Evolutionary conservation across 202 grass and related monocot species (phyloP).

Genomic region (Panicum hallii): DNA sequence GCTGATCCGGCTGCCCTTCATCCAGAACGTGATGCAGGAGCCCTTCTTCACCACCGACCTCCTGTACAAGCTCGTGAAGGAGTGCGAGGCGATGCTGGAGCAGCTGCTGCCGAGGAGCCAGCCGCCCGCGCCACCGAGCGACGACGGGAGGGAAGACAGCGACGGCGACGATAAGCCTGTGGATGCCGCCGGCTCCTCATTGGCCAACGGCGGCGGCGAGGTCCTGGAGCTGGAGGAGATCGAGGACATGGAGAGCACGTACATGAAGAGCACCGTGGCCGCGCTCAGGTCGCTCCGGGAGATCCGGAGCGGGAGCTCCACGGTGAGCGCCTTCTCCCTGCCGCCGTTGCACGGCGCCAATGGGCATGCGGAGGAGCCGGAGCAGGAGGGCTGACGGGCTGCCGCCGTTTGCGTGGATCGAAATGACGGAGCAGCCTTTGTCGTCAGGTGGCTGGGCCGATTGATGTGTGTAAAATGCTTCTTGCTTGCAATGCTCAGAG

Average conservation of each 20-base stretch:
- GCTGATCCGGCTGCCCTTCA: conserved; percentile 70
- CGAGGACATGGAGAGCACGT: conserved; percentile 69
- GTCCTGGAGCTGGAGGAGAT: conserved; percentile 61
- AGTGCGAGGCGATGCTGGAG: conserved; percentile 74
- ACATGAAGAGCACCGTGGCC: conserved; percentile 80
- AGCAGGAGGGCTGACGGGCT: conserved; percentile 32
- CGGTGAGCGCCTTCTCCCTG: conserved; percentile 64
- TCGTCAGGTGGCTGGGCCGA: conserved; percentile 35
- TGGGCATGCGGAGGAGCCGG: conserved; percentile 27
- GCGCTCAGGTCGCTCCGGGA: conserved; percentile 68
- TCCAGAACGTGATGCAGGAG: conserved; percentile 79
- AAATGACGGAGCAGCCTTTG: conserved; percentile 35
- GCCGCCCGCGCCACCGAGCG: conserved; percentile 10
- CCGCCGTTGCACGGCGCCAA: conserved; percentile 57
- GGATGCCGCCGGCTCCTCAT: conserved; percentile 26
- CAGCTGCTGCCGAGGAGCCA: conserved; percentile 49
- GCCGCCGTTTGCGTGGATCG: background rate
- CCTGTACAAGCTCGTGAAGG: conserved; percentile 73
- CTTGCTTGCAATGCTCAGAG: conserved; percentile 14
- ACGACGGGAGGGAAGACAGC: conserved; percentile 38
- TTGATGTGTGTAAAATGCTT: background rate
- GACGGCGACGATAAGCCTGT: conserved; percentile 34
- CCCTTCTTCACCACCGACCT: conserved; percentile 78
- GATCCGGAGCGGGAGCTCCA: conserved; percentile 83
- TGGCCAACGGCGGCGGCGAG: conserved; percentile 10